Base-by-base conservation (phyloP, 371 early-diverging fungal genomes). In the Umbelopsis sp. region DNA sequence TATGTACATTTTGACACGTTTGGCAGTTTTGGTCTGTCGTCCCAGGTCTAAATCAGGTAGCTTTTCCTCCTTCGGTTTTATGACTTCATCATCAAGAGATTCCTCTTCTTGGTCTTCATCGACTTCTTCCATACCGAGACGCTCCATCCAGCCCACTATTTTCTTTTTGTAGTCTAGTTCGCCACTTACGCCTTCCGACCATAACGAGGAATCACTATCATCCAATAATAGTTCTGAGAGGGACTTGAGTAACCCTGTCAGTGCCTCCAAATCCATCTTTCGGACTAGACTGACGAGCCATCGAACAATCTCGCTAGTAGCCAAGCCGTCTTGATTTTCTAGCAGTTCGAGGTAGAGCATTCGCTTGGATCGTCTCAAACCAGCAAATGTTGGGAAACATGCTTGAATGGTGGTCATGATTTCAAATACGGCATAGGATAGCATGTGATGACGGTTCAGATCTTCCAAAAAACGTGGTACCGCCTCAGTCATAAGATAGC, bases 311-410 rank as follows among this genome's bases (percentile, higher is more conserved):
- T 72, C 69, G 4, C 63, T 70, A 1, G 68, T 67, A 4, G 62
- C 65, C 20, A 81, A 65, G 1, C 74, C 76, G 32, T 76, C 69
- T 14, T 51, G 65, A 6, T 76, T 73, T 50, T 85, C 82, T 3
- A 91, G 73, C 1, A 82, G 82, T 68, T 83, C 80, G 16, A 84
- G 75, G 45, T 89, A 78, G 37, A 91, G 52, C 38, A 81, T 77
- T 0, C 86, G 78, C 32, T 79, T 85, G n/a, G 85, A 72, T 66
- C 85, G 83, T 1, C 76, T 72, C 44, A 87, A 63, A 16, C 75
- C 72, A 9, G 84, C 69, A 48, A 79, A 74, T 9, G 79, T 72
- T 0, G 76, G 62, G 66, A 87, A 84, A 44, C 82, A 80, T 14
- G 75, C 65, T 67, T 91, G 89, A 2, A 91, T 70, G 44, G 74